Conservation (phyloP, 768 basidiomycete genomes). For the Rhizopogon rudus region DNA sequence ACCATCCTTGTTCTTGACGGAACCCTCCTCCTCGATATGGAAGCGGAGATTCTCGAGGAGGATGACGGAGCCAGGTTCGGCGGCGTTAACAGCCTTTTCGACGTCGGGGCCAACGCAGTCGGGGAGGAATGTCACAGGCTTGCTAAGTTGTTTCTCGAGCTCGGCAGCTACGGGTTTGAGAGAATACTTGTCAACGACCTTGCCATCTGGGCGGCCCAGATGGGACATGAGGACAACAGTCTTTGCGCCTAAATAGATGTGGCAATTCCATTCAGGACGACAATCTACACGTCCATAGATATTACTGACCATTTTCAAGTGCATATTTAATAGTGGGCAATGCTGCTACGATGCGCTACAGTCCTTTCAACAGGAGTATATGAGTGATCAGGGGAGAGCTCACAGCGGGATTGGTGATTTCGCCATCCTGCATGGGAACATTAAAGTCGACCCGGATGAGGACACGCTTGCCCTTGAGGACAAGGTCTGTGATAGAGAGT, state of each 20-base stretch:
- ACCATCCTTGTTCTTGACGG: constrained; percentile 88
- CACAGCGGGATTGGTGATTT: constrained; percentile 96
- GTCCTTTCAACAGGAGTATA: constrained; percentile 7
- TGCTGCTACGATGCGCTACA: constrained; percentile 93
- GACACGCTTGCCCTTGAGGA: constrained; percentile 82
- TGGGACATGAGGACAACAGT: constrained; percentile 95
- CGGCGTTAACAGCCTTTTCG: constrained; percentile 66
- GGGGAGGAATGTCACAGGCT: constrained; percentile 72
- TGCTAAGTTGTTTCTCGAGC: constrained; percentile 67
- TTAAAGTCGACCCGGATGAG: constrained; percentile 97
- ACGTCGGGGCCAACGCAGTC: constrained; percentile 87
- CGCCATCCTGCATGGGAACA: constrained; percentile 85
- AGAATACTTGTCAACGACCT: constrained; percentile 83
- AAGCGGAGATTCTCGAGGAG: constrained; percentile 97
- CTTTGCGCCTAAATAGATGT: constrained; percentile 53
- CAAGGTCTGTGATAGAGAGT: constrained; percentile 86
- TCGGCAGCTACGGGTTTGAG: constrained; percentile 83
- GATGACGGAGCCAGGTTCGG: constrained; percentile 64
- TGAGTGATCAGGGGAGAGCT: constrained; percentile 27
- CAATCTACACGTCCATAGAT: neutral
- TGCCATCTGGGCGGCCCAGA: constrained; percentile 94
- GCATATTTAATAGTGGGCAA: constrained; percentile 95
- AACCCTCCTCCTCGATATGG: constrained; percentile 98
- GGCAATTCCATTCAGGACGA: neutral
- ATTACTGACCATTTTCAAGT: constrained; percentile 63